These are phyloP conservation scores for Colletotrichum lini DNA, from an alignment of 2,329 filamentous ascomycete species.

Conservation along the genomic window DNA sequence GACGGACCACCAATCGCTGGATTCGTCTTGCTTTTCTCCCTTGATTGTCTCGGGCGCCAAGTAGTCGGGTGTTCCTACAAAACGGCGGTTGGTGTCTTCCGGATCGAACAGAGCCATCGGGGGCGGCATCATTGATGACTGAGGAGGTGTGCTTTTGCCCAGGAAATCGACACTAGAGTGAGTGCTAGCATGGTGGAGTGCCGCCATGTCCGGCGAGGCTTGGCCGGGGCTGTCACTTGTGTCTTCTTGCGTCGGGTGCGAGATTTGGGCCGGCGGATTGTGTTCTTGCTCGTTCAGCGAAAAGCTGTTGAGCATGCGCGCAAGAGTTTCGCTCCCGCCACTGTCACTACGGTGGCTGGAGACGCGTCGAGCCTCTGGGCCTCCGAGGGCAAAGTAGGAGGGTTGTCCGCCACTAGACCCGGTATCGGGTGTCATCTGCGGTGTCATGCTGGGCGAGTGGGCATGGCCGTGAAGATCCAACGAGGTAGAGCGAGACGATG, in stretches of 20 bases:
- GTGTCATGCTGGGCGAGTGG: constrained; percentile 87
- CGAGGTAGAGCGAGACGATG: constrained; percentile 92
- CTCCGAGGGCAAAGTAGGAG: constrained; percentile 88
- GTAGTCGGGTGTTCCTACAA: constrained; percentile 97
- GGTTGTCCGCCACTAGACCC: constrained; percentile 80
- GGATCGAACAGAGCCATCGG: constrained; percentile 97
- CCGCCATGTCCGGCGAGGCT: constrained; percentile 82
- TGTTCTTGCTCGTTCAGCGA: constrained; percentile 76
- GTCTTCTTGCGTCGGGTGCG: constrained; percentile 79
- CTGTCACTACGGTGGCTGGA: constrained; percentile 89
- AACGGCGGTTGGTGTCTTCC: constrained; percentile 91
- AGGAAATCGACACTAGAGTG: constrained; percentile 63
- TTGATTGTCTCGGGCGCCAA: constrained; percentile 97
- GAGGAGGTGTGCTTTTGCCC: constrained; percentile 72
- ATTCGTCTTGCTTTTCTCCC: constrained; percentile 94
- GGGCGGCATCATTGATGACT: constrained; percentile 84
- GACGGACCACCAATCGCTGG: constrained; percentile 99
- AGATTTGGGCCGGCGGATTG: constrained; percentile 59
- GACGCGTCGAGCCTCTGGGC: constrained; percentile 75
- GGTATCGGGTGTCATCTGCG: constrained; percentile 84
- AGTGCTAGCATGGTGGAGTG: constrained; percentile 69
- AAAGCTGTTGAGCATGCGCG: constrained; percentile 85
- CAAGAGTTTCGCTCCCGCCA: constrained; percentile 87
- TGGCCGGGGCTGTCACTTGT: constrained; percentile 78
- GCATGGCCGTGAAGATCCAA: constrained; percentile 84